These are phyloP conservation scores for Echites panduratus DNA, from an alignment of 257 asterid genomes.

Conservation along the genomic window DNA sequence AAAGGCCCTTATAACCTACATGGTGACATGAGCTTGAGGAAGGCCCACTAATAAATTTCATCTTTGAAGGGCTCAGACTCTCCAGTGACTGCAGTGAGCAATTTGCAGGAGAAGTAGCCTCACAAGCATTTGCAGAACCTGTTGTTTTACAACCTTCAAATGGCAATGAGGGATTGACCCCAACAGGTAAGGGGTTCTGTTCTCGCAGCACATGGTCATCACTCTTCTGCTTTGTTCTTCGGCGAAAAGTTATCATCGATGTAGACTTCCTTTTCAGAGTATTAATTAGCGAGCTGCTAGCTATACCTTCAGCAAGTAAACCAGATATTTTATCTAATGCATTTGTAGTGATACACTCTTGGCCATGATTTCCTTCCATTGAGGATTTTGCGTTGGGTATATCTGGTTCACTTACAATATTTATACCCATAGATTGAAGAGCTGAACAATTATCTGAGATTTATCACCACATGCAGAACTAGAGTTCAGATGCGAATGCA, in stretches of 20 bases:
- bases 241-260: slow-evolving; percentile 42
- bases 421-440: slow-evolving; percentile 18
- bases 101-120: slow-evolving; percentile 19
- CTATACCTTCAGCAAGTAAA: slow-evolving; percentile 20
- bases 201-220: slow-evolving; percentile 14
- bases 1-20: slow-evolving; percentile 18
- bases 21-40: slow-evolving; percentile 16
- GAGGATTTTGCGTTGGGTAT: slow-evolving; percentile 12
- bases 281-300: slow-evolving; percentile 12
- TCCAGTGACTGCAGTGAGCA: slow-evolving; percentile 21
- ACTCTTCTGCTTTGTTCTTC: slow-evolving; percentile 47
- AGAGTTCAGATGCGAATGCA: slow-evolving; percentile 13
- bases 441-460: slow-evolving; percentile 14
- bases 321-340: slow-evolving; percentile 24
- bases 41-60: slow-evolving; percentile 14
- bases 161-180: slow-evolving; percentile 13
- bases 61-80: slow-evolving; percentile 10
- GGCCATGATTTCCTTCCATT: slow-evolving; percentile 11
- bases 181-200: slow-evolving; percentile 9
- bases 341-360: slow-evolving; percentile 6
- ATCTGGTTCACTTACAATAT: slow-evolving; percentile 19
- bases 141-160: slow-evolving; percentile 20
- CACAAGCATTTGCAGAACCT: slow-evolving; percentile 20
- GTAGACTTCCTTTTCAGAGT: slow-evolving; percentile 26
- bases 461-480: slow-evolving; percentile 25